Evolutionary conservation across 1,139 yeast species (phyloP), one percentile per base, ranked within the genome.

Genomic region (Yamadazyma sp.): DNA sequence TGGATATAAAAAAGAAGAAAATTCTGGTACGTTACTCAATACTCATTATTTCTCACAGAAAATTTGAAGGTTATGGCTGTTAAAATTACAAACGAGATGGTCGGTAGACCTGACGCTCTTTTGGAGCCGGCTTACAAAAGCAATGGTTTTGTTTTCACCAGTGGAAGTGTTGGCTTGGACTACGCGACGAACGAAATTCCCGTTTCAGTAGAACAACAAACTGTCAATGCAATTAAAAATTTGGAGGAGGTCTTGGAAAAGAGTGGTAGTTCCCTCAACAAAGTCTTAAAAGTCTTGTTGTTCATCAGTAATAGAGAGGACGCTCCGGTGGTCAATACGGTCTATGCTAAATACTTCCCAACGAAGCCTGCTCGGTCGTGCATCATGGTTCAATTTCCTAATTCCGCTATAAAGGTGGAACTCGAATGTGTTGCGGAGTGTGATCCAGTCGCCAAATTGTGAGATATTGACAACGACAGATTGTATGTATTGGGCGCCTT

Each of bases 311-410:
- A 39, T 17, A 15, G 37, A 11, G 38, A 38, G 4, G 34, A 39
- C 22, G 34, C 39, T 17, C 17, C 12, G 10, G 24, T 22, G n/a
- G 42, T 39, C 7, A 39, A 36, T 17, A 20, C 31, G 12, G 17
- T 76, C 31, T 77, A 76, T 51, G 62, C 57, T 17, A 58, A 64
- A 47, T 65, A 69, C 54, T 72, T 77, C 53, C 57, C 64, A 2
- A 58, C 63, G 28, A 62, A 63, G 52, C 82, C 82, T 15, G 73
- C 77, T 20, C 65, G 82, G 59, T 69, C 78, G 33, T 75, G 80
- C 50, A 65, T 76, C 31, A 64, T 73, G 28, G 75, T 68, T 17
- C 58, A 54, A 5, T 73, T 73, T 59, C 77, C 77, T 29, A 64
- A 70, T 48, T 54, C 58, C 7, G 46, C 54, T 6, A 42, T 72